Evolutionary conservation across 768 basidiomycete genomes (phyloP).

Genomic region (Pleurotus citrinopileatus): DNA sequence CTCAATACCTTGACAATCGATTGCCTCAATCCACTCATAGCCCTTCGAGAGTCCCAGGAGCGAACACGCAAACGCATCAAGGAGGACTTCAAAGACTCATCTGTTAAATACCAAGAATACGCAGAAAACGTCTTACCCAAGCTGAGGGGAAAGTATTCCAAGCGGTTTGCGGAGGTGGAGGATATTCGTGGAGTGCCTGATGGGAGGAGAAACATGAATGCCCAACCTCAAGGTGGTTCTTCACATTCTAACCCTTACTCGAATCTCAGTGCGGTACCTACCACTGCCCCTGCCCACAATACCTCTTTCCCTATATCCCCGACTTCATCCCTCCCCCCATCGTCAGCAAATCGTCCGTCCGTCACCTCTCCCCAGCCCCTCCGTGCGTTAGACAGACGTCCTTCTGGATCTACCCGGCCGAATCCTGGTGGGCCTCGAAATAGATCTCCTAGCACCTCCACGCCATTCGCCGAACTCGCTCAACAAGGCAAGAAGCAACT

Average conservation of each 20-base stretch:
- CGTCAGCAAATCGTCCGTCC: constrained; percentile 22
- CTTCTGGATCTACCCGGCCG: constrained; percentile 49
- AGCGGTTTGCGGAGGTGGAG: constrained; percentile 88
- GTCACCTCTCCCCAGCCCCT: constrained; percentile 74
- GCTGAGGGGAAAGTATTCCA: constrained; percentile 74
- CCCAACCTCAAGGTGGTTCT: neutral
- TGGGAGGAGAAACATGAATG: neutral
- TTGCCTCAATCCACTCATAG: constrained; percentile 66
- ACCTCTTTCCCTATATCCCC: neutral
- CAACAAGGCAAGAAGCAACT: constrained; percentile 87
- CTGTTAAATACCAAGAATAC: constrained; percentile 75
- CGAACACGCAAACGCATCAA: constrained; percentile 90
- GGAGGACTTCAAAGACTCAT: constrained; percentile 84
- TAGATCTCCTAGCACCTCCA: constrained; percentile 80
- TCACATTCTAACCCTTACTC: neutral
- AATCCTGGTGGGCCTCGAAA: constrained; percentile 44
- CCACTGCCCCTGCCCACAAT: neutral
- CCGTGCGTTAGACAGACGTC: constrained; percentile 70
- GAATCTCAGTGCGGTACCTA: constrained; percentile 25
- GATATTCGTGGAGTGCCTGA: constrained; percentile 23
- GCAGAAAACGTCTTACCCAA: constrained; percentile 78
- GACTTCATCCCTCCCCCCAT: neutral
- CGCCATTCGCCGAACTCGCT: constrained; percentile 83
- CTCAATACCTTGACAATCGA: constrained; percentile 66
- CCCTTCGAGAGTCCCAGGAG: constrained; percentile 86